Percentiles rank a stretch among this genome's conserved stretches.
Conservation (phyloP, 2,329 filamentous ascomycete species). For the Emericellopsis cladophorae region DNA sequence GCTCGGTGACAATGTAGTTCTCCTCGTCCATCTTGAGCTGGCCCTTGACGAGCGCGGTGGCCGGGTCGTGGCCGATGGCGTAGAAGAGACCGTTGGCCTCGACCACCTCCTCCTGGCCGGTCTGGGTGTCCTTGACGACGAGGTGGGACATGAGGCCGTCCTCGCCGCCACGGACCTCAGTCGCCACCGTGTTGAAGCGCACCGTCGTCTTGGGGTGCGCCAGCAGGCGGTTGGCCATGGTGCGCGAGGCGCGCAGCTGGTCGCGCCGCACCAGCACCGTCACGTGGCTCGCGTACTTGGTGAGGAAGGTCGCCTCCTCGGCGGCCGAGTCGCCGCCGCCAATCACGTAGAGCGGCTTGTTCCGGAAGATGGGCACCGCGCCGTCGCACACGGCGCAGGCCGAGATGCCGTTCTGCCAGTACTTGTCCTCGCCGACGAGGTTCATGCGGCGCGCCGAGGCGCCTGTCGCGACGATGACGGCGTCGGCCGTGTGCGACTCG, state of each 20-base stretch:
- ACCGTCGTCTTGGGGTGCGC: conserved; percentile 84
- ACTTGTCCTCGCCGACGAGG: conserved; percentile 81
- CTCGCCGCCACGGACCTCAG: conserved; percentile 74
- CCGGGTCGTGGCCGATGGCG: conserved; percentile 92
- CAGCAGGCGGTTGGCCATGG: conserved; percentile 80
- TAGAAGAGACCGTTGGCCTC: conserved; percentile 93
- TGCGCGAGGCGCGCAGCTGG: conserved; percentile 73
- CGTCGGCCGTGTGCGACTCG: conserved; percentile 76
- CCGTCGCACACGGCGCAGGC: conserved; percentile 97
- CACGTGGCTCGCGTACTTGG: conserved; percentile 93
- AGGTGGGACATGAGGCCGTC: conserved; percentile 83
- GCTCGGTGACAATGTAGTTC: conserved; percentile 80
- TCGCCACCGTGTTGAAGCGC: conserved; percentile 68
- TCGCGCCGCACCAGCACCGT: conserved; percentile 86
- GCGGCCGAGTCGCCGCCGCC: conserved; percentile 94
- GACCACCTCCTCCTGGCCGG: conserved; percentile 68
- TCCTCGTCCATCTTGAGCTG: conserved; percentile 83
- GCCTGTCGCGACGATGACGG: conserved; percentile 88
- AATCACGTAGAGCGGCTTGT: conserved; percentile 91
- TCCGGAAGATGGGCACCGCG: conserved; percentile 91
- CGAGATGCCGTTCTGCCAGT: conserved; percentile 94
- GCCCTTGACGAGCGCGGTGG: conserved; percentile 78
- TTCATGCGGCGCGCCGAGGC: conserved; percentile 78
- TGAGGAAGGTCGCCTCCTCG: conserved; percentile 93
- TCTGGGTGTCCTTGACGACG: conserved; percentile 66